Evolutionary conservation across 2,329 filamentous ascomycete species (phyloP).

Genomic region (Botryotinia narcissicola): DNA sequence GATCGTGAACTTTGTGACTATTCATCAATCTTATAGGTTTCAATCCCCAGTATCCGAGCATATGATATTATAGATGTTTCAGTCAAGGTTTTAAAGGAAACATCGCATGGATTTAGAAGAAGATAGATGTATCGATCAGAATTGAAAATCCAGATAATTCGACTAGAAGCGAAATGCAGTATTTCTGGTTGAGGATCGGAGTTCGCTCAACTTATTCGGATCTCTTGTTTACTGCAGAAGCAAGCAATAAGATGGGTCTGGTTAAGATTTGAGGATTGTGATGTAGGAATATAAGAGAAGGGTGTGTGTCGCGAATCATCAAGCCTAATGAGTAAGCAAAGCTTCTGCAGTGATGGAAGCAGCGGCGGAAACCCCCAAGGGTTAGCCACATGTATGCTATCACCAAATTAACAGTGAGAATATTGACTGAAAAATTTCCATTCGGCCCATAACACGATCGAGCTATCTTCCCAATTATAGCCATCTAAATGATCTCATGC

Average conservation of each 20-base stretch:
- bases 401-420: neutral
- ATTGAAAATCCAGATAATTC: neutral
- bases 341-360: neutral
- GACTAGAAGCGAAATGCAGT: neutral
- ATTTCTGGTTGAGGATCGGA: neutral
- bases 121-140: neutral
- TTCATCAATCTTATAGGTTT: neutral
- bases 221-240: neutral
- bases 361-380: neutral
- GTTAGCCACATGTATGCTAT: neutral
- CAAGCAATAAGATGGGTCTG: neutral
- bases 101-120: fast-evolving
- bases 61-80: neutral
- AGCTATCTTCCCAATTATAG: neutral
- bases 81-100: neutral
- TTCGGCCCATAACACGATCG: neutral
- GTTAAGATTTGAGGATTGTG: neutral
- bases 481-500: neutral
- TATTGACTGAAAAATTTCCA: fast-evolving
- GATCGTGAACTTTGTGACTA: fast-evolving
- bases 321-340: neutral
- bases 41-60: too few relatives aligned
- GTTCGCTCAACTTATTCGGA: neutral
- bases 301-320: neutral
- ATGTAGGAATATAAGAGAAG: neutral